Conservation (phyloP, 352 stramenopile genomes). For the Phytophthora pinifolia region DNA sequence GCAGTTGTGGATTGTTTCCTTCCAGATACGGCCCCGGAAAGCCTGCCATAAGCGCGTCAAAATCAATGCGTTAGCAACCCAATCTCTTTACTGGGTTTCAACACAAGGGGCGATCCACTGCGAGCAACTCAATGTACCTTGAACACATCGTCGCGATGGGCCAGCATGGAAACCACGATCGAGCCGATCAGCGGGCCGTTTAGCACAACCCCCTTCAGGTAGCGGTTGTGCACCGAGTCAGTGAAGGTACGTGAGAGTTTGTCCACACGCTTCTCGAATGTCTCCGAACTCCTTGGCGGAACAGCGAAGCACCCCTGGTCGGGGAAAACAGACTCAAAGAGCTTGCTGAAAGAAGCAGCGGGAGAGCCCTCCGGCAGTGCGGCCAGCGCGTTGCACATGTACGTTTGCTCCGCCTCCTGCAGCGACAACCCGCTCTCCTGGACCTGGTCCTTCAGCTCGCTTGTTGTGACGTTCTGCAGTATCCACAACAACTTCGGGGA, state of each 20-base stretch:
- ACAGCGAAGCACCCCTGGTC: slow-evolving; percentile 65
- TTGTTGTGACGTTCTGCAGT: slow-evolving; percentile 59
- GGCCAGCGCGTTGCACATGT: slow-evolving; percentile 54
- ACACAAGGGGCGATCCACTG: not conserved
- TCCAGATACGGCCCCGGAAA: slow-evolving; percentile 69
- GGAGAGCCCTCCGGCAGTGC: slow-evolving; percentile 29
- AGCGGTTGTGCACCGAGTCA: slow-evolving; percentile 68
- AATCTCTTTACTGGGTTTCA: not conserved
- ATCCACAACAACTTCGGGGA: slow-evolving; percentile 74
- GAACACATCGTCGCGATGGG: slow-evolving; percentile 63
- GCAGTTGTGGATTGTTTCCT: slow-evolving; percentile 80
- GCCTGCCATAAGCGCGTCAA: slow-evolving; percentile 29
- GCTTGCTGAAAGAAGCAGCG: slow-evolving; percentile 31
- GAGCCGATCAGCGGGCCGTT: slow-evolving; percentile 73
- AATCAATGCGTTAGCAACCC: not conserved
- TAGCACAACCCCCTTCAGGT: slow-evolving; percentile 63
- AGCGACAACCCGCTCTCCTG: slow-evolving; percentile 51
- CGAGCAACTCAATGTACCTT: slow-evolving; percentile 31
- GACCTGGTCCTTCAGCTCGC: slow-evolving; percentile 66
- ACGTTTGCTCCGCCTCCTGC: slow-evolving; percentile 58
- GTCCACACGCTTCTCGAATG: slow-evolving; percentile 62
- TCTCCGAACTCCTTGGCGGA: slow-evolving; percentile 35
- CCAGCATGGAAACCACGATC: slow-evolving; percentile 77
- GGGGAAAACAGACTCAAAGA: slow-evolving; percentile 49
- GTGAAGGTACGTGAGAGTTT: slow-evolving; percentile 58